Percentiles rank a stretch among this genome's conserved stretches.
Conservation (phyloP, 257 asterid species). For the Solanum rostratum region DNA sequence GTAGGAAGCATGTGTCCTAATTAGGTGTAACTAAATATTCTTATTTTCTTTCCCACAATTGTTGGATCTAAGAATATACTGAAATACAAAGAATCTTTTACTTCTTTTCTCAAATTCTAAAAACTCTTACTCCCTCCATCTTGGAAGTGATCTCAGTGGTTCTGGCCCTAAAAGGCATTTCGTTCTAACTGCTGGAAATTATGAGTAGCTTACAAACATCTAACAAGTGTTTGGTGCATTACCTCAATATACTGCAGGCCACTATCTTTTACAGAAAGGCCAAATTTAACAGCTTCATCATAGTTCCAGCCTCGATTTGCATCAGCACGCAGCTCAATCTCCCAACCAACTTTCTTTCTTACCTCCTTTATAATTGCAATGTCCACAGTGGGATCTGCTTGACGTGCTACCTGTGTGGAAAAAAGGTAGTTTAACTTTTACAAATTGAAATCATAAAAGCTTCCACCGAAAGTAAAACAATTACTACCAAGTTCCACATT, state of each 20-base stretch:
- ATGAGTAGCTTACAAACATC: not conserved
- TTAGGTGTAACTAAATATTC: not conserved
- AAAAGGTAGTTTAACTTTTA: not conserved
- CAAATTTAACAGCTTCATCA: slow-evolving; percentile 68
- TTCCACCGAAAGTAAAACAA: not conserved
- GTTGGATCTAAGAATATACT: not conserved
- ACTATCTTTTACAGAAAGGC: slow-evolving; percentile 50
- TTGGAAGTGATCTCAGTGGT: not conserved
- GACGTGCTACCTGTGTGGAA: slow-evolving; percentile 62
- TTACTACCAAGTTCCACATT: not conserved
- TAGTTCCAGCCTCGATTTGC: slow-evolving; percentile 82
- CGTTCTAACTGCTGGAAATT: not conserved
- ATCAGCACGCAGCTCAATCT: slow-evolving; percentile 73
- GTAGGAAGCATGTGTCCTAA: not conserved
- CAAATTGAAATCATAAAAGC: not conserved
- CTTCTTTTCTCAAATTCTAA: not conserved
- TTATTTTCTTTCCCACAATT: not conserved
- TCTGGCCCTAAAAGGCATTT: not conserved
- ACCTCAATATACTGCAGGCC: slow-evolving; percentile 92
- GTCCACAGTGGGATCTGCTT: slow-evolving; percentile 63
- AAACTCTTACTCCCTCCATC: not conserved
- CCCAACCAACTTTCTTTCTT: slow-evolving; percentile 60
- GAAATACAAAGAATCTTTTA: not conserved
- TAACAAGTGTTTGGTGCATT: not conserved
- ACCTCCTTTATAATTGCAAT: slow-evolving; percentile 69